Conservation (phyloP, 2,329 filamentous ascomycete species). For the Aspergillus sergii region DNA sequence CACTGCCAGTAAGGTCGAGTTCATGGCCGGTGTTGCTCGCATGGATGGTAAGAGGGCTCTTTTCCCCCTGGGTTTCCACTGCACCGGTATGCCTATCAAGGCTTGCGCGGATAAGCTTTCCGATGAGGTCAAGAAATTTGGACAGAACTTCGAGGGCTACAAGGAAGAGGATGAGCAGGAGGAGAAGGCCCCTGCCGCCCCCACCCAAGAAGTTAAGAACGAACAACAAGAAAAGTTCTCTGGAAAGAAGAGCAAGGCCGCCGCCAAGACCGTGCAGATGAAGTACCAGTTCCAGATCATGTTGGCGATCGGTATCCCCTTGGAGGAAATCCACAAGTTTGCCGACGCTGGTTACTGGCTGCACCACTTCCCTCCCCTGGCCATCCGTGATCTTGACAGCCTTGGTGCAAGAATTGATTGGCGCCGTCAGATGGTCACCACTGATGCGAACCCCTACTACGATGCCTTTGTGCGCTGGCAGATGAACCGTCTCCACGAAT, state of each 20-base stretch:
- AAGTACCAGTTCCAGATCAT: constrained; percentile 98
- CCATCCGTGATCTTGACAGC: constrained; percentile 74
- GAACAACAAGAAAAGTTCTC: constrained; percentile 90
- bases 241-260: constrained; percentile 89
- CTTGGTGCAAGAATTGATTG: constrained; percentile 90
- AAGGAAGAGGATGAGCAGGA: constrained; percentile 61
- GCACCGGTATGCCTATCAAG: constrained; percentile 97
- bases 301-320: constrained; percentile 83
- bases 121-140: constrained; percentile 86
- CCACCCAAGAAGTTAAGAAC: constrained; percentile 69
- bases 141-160: constrained; percentile 80
- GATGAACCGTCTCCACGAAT: constrained; percentile 86
- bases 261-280: constrained; percentile 84
- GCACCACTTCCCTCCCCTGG: constrained; percentile 83
- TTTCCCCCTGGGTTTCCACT: constrained; percentile 93
- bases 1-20: constrained; percentile 90
- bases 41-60: constrained; percentile 88
- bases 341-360: constrained; percentile 92
- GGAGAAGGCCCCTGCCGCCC: constrained; percentile 56
- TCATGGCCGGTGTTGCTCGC: constrained; percentile 79
- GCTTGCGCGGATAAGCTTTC: constrained; percentile 94
- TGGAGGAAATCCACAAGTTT: constrained; percentile 89
- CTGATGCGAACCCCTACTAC: constrained; percentile 95
- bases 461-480: constrained; percentile 96
- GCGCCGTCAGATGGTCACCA: constrained; percentile 90